Evolutionary conservation across 768 basidiomycete species (phyloP).

Genomic region (Trametes punicea): DNA sequence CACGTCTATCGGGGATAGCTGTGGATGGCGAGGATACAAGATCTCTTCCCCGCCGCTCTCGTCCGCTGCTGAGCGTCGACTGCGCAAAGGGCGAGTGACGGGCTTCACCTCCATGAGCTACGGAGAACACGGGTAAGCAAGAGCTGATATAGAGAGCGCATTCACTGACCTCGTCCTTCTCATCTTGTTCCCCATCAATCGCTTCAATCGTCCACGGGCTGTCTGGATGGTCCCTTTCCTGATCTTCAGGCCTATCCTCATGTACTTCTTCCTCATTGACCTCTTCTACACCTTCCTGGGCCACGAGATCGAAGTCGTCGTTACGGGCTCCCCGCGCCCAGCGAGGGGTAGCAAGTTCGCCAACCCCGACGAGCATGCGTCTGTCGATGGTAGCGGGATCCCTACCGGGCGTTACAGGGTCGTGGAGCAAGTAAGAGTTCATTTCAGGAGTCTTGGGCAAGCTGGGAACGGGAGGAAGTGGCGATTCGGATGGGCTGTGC

Average conservation of each 20-base stretch:
- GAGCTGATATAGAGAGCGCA: slow-evolving; percentile 9
- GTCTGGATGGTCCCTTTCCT: slow-evolving; percentile 57
- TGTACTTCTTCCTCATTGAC: slow-evolving; percentile 31
- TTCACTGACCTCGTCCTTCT: slow-evolving; percentile 57
- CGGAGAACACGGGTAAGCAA: not conserved
- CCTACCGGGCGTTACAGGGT: slow-evolving; percentile 68
- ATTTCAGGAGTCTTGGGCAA: slow-evolving; percentile 64
- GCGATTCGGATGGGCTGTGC: slow-evolving; percentile 66
- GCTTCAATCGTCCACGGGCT: slow-evolving; percentile 91
- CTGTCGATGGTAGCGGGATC: slow-evolving; percentile 84
- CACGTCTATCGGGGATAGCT: slow-evolving; percentile 25
- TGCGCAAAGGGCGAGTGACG: slow-evolving; percentile 49
- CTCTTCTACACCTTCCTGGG: slow-evolving; percentile 35
- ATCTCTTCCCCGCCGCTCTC: slow-evolving; percentile 92
- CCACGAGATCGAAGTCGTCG: slow-evolving; percentile 28
- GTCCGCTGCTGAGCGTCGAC: slow-evolving; percentile 65
- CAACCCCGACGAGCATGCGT: slow-evolving; percentile 85
- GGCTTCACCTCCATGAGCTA: slow-evolving; percentile 41
- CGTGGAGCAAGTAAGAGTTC: slow-evolving; percentile 33
- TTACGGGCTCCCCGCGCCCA: slow-evolving; percentile 63
- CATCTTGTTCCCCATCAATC: slow-evolving; percentile 74
- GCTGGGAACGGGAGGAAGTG: slow-evolving; percentile 44
- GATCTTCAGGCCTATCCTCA: slow-evolving; percentile 24
- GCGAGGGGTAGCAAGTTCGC: slow-evolving; percentile 94
- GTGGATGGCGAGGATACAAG: slow-evolving; percentile 70